Percentiles rank a stretch among this genome's conserved stretches.
Conservation (phyloP, 2,329 filamentous ascomycete genomes). For the Geosmithia putterillii region DNA sequence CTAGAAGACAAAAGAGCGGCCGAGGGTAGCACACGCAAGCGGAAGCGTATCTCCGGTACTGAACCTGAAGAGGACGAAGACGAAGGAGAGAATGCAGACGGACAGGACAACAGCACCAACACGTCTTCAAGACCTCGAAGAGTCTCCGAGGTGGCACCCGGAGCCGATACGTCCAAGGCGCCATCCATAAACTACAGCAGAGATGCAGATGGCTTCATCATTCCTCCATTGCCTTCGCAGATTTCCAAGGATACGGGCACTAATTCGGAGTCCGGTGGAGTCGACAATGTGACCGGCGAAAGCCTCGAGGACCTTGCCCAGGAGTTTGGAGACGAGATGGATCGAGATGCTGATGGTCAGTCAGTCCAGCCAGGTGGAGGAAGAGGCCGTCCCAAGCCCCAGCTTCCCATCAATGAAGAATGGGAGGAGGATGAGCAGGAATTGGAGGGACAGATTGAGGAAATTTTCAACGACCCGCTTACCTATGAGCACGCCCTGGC, state of each 20-base stretch:
- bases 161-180: conserved; percentile 19
- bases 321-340: conserved; percentile 29
- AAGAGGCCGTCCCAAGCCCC: conserved; percentile 19
- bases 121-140: conserved; percentile 1
- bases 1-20: conserved; percentile 34
- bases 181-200: conserved; percentile 28
- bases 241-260: conserved; percentile 17
- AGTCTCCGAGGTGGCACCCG: conserved; percentile 4
- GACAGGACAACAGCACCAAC: conserved; percentile 8
- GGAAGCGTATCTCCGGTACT: conserved; percentile 8
- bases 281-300: conserved; percentile 7
- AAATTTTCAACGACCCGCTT: conserved; percentile 52
- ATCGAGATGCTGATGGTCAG: conserved; percentile 14
- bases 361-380: conserved; percentile 5
- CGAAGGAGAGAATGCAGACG: conserved; percentile 17
- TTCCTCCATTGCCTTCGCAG: conserved; percentile 38
- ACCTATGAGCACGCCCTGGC: conserved; percentile 42
- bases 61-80: conserved; percentile 15
- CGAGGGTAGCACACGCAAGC: conserved; percentile 24
- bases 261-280: conserved; percentile 2
- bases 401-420: conserved; percentile 46
- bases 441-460: conserved; percentile 58
- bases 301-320: conserved; percentile 27
- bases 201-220: conserved; percentile 58
- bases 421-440: conserved; percentile 52